Base-by-base conservation (phyloP, 352 stramenopile species). In the Globisporangium paddicum region DNA sequence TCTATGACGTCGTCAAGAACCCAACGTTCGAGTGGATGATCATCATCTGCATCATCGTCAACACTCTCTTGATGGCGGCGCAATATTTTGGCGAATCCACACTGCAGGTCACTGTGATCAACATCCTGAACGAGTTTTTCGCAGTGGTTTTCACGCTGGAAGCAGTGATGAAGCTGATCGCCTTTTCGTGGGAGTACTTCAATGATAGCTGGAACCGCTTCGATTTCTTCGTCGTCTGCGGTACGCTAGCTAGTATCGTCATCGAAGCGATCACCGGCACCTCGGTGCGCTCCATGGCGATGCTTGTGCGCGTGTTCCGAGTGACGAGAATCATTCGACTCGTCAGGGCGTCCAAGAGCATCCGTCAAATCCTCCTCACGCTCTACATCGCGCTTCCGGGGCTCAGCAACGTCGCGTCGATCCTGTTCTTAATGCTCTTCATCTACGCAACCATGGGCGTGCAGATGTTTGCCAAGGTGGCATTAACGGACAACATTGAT, bases 381-480 rank as follows among this genome's bases (percentile, higher is more conserved):
- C 74, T 98, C 25, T 83, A 98, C 44, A 87, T 93, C 13, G 75
- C 86, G 28, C 73, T 98, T 0, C 93, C 92, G 30, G 86, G 80
- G 0, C 80, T 97, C 18, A 89, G 76, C 52, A 98, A 98, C 66
- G 93, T 98, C 57, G 90, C 82, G 28, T 89, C 77, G 6, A 88
- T 98, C 35, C 55, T 98, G 25, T 87, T 97, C 25, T 67, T 98
- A 7, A 86, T 98, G 68, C 71, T 97, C 16, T 98, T 97, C 72
- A 98, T 98, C 56, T 98, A 96, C 64, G 75, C 93, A 42, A 92
- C 94, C 0, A 88, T 96, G 78, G 90, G 90, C 1, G 85, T 98
- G 18, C 87, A 98, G 71, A 75, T 98, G 28, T 98, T 97, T 63
- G 89, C 87, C 19, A 96, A 90, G 26, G 77, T 98, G 3, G 75